Evolutionary conservation across 23 red algal species (phyloP), one percentile per base, ranked within the genome.

Genomic region (Agarophyton chilense): DNA sequence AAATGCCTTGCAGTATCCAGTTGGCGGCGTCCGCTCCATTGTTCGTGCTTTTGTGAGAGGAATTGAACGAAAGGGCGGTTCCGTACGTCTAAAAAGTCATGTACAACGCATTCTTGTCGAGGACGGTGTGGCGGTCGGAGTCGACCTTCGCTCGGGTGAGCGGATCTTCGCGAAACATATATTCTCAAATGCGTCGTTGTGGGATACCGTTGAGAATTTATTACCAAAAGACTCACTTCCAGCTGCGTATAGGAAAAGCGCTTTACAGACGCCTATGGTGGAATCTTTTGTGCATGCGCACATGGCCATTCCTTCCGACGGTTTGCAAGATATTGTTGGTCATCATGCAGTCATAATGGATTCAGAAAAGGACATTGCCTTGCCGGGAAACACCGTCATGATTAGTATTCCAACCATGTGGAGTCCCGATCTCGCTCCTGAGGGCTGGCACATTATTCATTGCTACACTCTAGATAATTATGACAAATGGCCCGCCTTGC

Each of bases 281-380:
- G 82, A 87, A 36, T 89, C 83, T 18, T 94, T 94, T 58, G 82
- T 94, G 83, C 92, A 94, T 42, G 70, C 84, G 16, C 92, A 94
- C 47, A 49, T 94, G 74, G 92, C 68, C 17, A 87, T 94, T 18
- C 78, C 79, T 11, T 32, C 78, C 21, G 73, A 68, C 19, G 92
- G 92, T 16, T 44, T 94, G 21, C 31, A 67, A 13, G 12, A 72
- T 35, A 71, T 94, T 22, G 51, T 74, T 33, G 92, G 92, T 19
- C 92, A 94, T 79, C 92, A 94, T 43, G 92, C 85, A 16, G 50
- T 94, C 13, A 82, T 89, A 9, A 92, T 95, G 29, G 93, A 95
- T 50, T 81, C 78, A 4, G 35, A 52, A 31, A 72, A 55, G 39
- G 88, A 90, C 39, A 89, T 95, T 72, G 87, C 93, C 39, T 35